Evolutionary conservation across 768 basidiomycete genomes (phyloP).

Genomic region (Russula vinacea): DNA sequence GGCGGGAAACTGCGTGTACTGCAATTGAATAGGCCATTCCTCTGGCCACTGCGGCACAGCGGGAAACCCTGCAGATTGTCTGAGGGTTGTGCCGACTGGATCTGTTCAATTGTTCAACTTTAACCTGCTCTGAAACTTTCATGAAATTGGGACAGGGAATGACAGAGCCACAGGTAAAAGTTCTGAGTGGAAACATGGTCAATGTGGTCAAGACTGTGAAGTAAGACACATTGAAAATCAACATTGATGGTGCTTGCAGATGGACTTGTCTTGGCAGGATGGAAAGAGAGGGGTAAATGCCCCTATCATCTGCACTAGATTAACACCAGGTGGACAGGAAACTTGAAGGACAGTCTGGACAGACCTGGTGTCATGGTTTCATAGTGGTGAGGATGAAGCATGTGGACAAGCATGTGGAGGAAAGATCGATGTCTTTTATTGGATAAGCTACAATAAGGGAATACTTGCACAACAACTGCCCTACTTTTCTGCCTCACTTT

Average conservation of each 20-base stretch:
- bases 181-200: not conserved
- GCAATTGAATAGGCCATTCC: not conserved
- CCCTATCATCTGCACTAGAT: constrained; percentile 13
- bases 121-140: not conserved
- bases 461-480: not conserved
- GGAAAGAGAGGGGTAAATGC: not conserved
- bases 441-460: not conserved
- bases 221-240: not conserved
- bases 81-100: not conserved
- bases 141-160: not conserved
- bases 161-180: not conserved
- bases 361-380: not conserved
- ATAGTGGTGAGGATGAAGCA: not conserved
- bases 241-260: not conserved
- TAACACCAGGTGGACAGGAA: not conserved
- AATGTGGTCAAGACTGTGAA: not conserved
- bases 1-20: not conserved
- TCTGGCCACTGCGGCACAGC: not conserved
- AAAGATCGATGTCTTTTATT: constrained; percentile 18
- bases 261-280: not conserved
- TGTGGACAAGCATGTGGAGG: constrained; percentile 7
- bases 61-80: not conserved
- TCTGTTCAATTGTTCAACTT: too few relatives aligned
- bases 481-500: not conserved
- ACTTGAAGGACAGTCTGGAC: not conserved